Evolutionary conservation across 2,329 filamentous ascomycete species (phyloP).

Genomic region (Ceratocystis variospora): DNA sequence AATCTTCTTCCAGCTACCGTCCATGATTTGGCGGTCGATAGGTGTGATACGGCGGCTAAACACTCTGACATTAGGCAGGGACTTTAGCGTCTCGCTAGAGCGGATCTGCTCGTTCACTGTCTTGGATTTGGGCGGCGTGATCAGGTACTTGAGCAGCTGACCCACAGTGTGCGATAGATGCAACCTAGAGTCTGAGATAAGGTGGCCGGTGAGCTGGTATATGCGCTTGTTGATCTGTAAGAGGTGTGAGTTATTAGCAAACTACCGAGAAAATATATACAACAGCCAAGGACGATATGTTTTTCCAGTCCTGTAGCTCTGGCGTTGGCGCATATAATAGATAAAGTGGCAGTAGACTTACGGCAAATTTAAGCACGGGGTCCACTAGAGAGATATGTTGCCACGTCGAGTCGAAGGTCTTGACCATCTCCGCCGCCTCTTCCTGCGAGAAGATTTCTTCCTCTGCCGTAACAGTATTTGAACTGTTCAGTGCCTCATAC

Average conservation of each 20-base stretch:
- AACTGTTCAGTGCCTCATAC: constrained; percentile 25
- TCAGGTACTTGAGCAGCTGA: constrained; percentile 40
- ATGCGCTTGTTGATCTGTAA: constrained; percentile 67
- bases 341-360: constrained; percentile 33
- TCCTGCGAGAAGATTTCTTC: constrained; percentile 22
- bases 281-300: not conserved
- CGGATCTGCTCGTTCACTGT: constrained; percentile 51
- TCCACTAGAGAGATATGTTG: constrained; percentile 44
- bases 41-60: constrained; percentile 50
- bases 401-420: constrained; percentile 43
- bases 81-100: constrained; percentile 32
- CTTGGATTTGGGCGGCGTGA: constrained; percentile 40
- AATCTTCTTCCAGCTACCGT: constrained; percentile 71
- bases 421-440: constrained; percentile 32
- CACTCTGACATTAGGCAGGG: constrained; percentile 57
- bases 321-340: not conserved
- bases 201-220: constrained; percentile 65
- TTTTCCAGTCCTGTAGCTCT: not conserved
- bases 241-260: constrained; percentile 18
- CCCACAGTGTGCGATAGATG: constrained; percentile 39
- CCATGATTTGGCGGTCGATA: constrained; percentile 54
- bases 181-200: constrained; percentile 58
- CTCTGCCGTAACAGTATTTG: constrained; percentile 23
- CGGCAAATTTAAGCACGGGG: constrained; percentile 54
- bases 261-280: not conserved